Evolutionary conservation across 1,284 basidiomycete genomes (phyloP), one percentile per base, ranked within the genome.

Genomic region (Ceratobasidium sp.): DNA sequence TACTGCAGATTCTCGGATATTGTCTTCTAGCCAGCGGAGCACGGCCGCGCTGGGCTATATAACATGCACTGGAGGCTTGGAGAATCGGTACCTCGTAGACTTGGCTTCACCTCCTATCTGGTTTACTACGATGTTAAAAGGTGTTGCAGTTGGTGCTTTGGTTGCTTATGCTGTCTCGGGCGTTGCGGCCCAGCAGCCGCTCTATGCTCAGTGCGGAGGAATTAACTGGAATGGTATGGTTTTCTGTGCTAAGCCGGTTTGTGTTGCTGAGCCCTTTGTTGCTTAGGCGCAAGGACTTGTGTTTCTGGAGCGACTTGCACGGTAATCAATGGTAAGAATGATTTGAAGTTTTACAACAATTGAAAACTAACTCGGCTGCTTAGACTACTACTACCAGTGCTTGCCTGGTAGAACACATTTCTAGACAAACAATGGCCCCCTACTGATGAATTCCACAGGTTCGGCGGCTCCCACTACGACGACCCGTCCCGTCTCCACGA

Each of bases 321-420:
- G 14, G 77, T 78, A 59, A 74, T 78, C 26, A 88, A 87, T 76
- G 59, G 59, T 62, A 30, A 38, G 35, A 38, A 11, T 11, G 35
- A 11, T 38, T 38, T 18, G 43, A 2, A 16, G 14, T 7, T 3
- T 4, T 47, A 11, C 4, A 4, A 14, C 11, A 28, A 49, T 11
- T 13, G 26, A 5, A 30, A 11, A 18, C 35, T 38, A 38, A 23
- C 16, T 13, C 21, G 6, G 11, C 26, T 21, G n/a, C 5, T 16
- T n/a, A 64, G 81, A 83, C 57, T 89, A 84, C 78, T 88, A 88
- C 80, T 87, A 81, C 44, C 87, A 88, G 78, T 88, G 87, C 84
- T 76, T 88, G 85, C 87, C 78, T 73, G 85, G 80, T 38, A 38
- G 11, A 38, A 38, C 11, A 38, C 6, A 38, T 11, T 4, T 38